phyloP scores from a whole-genome alignment of 1,284 basidiomycete genomes.

The Singerocomus inundabilis region DNA sequence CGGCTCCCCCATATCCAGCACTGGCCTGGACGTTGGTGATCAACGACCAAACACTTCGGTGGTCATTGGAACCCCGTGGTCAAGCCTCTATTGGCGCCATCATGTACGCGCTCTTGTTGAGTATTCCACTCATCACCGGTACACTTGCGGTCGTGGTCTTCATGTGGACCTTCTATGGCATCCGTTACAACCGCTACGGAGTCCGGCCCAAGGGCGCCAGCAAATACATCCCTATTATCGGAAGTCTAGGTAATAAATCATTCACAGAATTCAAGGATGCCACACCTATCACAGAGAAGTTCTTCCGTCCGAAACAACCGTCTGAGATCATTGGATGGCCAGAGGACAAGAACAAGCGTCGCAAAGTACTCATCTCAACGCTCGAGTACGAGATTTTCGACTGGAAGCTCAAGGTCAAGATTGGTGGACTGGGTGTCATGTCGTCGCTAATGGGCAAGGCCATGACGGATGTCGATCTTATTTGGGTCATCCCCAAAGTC shows the following conservation, averaged over 20 bases:
- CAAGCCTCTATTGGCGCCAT: conserved; percentile 76
- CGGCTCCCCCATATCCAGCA: conserved; percentile 76
- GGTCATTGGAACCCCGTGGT: conserved; percentile 80
- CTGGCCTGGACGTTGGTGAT: conserved; percentile 82
- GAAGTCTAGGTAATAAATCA: conserved; percentile 63
- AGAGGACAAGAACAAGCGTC: conserved; percentile 83
- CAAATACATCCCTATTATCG: conserved; percentile 77
- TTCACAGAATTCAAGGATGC: conserved; percentile 59
- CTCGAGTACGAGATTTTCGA: conserved; percentile 94
- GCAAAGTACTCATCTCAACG: conserved; percentile 87
- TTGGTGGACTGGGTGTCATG: conserved; percentile 95
- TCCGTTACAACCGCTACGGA: conserved; percentile 91
- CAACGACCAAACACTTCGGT: conserved; percentile 74
- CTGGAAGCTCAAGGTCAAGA: conserved; percentile 96
- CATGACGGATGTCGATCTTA: conserved; percentile 91
- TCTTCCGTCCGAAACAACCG: conserved; percentile 57
- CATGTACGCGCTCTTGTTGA: conserved; percentile 79
- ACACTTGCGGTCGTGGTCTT: conserved; percentile 80
- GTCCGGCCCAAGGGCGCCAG: conserved; percentile 65
- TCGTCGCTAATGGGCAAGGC: conserved; percentile 94
- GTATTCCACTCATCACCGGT: conserved; percentile 83
- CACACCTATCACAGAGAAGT: conserved; percentile 57
- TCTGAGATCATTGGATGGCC: conserved; percentile 87
- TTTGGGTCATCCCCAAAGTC: conserved; percentile 93
- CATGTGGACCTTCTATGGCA: conserved; percentile 94